These are phyloP conservation scores for Phyllosticta paracitricarpa DNA, from an alignment of 2,329 filamentous ascomycete species.

Conservation along the genomic window DNA sequence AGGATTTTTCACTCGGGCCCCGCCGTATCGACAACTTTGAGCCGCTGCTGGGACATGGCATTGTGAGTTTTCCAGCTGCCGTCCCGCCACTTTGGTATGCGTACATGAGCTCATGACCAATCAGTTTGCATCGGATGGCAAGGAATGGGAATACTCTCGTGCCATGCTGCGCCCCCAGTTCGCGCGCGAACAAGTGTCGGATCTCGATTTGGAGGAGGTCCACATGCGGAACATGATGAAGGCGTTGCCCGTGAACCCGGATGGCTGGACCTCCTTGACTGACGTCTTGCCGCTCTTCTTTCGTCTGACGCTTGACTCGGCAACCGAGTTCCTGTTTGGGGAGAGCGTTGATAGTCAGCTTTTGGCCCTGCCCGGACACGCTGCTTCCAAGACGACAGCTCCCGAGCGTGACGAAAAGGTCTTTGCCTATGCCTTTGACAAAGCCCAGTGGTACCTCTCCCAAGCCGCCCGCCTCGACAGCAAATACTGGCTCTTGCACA, in stretches of 20 bases:
- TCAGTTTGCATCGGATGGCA: constrained; percentile 38
- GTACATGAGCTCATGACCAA: constrained; percentile 13
- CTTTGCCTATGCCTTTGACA: constrained; percentile 36
- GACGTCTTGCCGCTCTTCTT: constrained; percentile 37
- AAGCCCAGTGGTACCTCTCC: constrained; percentile 29
- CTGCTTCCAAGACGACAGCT: not conserved
- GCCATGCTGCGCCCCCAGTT: constrained; percentile 47
- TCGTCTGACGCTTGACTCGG: constrained; percentile 40
- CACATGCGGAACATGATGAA: constrained; percentile 50
- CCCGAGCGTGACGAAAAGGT: constrained; percentile 18
- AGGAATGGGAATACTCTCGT: constrained; percentile 29
- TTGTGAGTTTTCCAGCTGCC: constrained; percentile 10
- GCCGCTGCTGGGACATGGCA: constrained; percentile 35
- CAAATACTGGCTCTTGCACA: constrained; percentile 20
- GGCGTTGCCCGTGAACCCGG: constrained; percentile 39
- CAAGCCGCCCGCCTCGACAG: constrained; percentile 27
- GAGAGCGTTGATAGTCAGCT: constrained; percentile 30
- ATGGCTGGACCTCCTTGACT: constrained; percentile 34
- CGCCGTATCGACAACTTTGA: constrained; percentile 25
- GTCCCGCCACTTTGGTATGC: not conserved
- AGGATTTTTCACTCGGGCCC: constrained; percentile 35
- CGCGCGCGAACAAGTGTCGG: constrained; percentile 41
- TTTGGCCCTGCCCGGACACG: constrained; percentile 18
- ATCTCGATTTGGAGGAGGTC: constrained; percentile 48
- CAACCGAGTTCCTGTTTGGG: constrained; percentile 41